Evolutionary conservation across 169 alveolate genomes (phyloP), one percentile per base, ranked within the genome.

Genomic region (Cryptosporidium baileyi): DNA sequence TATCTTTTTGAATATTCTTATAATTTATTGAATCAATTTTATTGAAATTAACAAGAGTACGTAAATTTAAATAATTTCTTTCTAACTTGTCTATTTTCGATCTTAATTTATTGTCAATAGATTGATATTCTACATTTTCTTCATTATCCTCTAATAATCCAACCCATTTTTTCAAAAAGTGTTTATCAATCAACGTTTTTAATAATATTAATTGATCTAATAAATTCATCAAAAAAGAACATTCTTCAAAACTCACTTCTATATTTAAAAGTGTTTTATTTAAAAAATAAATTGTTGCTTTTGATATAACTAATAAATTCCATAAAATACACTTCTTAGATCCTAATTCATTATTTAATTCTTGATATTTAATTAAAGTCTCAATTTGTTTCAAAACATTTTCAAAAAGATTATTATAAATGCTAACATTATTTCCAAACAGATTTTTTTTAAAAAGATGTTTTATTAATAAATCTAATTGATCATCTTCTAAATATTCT

Each of bases 51-150:
- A n/a, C n/a, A n/a, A n/a, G n/a, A 57, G 9, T 3, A 36, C 19
- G 15, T n/a, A 19, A 63, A 40, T 5, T 19, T 51, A 65, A 49
- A n/a, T 28, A 49, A 1, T 49, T 47, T 24, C 24, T 49, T 30
- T 65, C 81, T n/a, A 65, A 44, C 47, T 65, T 24, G 13, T 65
- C 81, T 44, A 65, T 65, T 19, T 38, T 47, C 0, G 81, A 47
- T 47, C 32, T 49, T 2, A 65, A n/a, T 34, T 24, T 49, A 22
- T 19, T 38, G 13, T 13, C 6, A 0, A 17, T 17, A 4, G 41
- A 57, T 28, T 28, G 7, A 13, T 24, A 5, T 24, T 63, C 60
- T 32, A 41, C 32, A 43, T 40, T 32, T 11, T 34, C 43, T 26
- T 63, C 60, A 26, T 8, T 40, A 43, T 19, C 40, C 24, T 26